Evolutionary conservation across 148 eudicot species (phyloP), one percentile per base, ranked within the genome.

Genomic region (Talinum fruticosum): DNA sequence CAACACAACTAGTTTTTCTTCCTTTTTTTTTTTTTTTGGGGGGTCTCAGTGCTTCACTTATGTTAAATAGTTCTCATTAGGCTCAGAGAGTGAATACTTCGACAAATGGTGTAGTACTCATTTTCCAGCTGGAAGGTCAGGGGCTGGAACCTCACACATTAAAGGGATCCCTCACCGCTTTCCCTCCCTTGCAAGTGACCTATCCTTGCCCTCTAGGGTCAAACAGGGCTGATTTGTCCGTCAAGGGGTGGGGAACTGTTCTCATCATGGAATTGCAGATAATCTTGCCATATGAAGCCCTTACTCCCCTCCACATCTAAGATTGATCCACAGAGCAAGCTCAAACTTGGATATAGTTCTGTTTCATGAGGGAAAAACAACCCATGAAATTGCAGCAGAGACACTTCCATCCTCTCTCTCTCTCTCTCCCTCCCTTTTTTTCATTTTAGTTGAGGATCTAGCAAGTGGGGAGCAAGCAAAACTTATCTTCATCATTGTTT

Each of bases 291-390:
- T 18, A 44, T 30, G 62, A 51, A 26, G 66, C 61, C 66, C 15
- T 30, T 23, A 36, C 13, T 38, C 12, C 7, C 47, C 13, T 41
- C 69, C 68, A 76, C 61, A 76, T 47, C 14, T 62, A 64, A 61
- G 66, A 34, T 28, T 41, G 34, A 49, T 69, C 65, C 51, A 30
- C 79, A 59, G 1, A 41, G 30, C 71, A 80, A 75, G 35, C 30
- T 68, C 33, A 69, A 66, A 74, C 37, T 74, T 44, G 30, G 41
- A 26, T 45, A 26, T 44, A n/a, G 29, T 26, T 45, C 49, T 12
- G 23, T 18, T 10, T 12, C 66, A 59, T 23, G 64, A n/a, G 64
- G n/a, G 8, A 10, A 23, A 59, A 59, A 59, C 26, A 23, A 59
- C 10, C 64, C 28, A 23, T 29, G n/a, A 59, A 51, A 59, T 59